A percentile compares a stretch with the other conserved stretches of the same genome.
These are phyloP conservation scores for Leucocoprinus birnbaumii DNA, from an alignment of 768 basidiomycete genomes.

Conservation along the genomic window DNA sequence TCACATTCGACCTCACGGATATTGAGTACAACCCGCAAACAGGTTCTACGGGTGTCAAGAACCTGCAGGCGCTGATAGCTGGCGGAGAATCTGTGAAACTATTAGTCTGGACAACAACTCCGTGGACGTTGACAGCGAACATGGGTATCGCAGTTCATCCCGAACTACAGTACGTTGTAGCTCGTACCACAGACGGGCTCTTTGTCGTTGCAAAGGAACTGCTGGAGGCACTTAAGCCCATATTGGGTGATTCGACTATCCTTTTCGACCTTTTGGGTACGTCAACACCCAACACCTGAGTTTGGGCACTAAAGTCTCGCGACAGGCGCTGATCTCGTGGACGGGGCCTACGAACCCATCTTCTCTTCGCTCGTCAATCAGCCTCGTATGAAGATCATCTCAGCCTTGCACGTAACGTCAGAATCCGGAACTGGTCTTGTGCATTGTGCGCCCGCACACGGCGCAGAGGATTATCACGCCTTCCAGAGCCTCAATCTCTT, in stretches of 20 bases:
- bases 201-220: conserved; percentile 54
- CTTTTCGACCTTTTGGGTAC: conserved; percentile 36
- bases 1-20: conserved; percentile 61
- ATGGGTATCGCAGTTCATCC: conserved; percentile 91
- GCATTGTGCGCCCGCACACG: conserved; percentile 94
- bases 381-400: conserved; percentile 44
- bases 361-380: conserved; percentile 41
- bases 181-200: conserved; percentile 26
- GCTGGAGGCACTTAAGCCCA: conserved; percentile 31
- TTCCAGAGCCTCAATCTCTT: conserved; percentile 60
- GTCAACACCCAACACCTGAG: not conserved
- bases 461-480: conserved; percentile 84
- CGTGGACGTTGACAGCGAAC: conserved; percentile 95
- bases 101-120: conserved; percentile 95
- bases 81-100: conserved; percentile 40
- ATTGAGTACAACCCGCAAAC: conserved; percentile 16
- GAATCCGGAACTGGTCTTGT: conserved; percentile 95
- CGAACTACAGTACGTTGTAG: conserved; percentile 63
- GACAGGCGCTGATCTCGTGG: conserved; percentile 54
- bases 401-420: conserved; percentile 75
- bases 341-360: conserved; percentile 55
- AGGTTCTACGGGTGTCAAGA: conserved; percentile 15
- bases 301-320: not conserved
- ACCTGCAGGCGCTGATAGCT: conserved; percentile 29
- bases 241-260: conserved; percentile 35